Conservation (phyloP, 2,329 filamentous ascomycete species). For the Dendryphion nanum region DNA sequence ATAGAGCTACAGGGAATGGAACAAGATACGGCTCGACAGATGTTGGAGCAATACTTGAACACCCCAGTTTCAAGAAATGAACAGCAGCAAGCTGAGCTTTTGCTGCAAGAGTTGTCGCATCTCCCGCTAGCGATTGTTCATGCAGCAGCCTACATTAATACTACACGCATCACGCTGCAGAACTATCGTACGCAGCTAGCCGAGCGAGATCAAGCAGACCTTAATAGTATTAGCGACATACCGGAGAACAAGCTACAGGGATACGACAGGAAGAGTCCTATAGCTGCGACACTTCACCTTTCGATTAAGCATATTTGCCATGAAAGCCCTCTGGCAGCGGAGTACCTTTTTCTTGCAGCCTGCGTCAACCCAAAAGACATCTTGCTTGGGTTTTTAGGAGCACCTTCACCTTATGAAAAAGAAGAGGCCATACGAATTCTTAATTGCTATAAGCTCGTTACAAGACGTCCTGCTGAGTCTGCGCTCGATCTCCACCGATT, state of each 20-base stretch:
- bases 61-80: conserved; percentile 6
- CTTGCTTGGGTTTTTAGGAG: conserved; percentile 1
- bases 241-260: conserved; percentile 29
- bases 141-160: no score
- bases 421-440: conserved; percentile 6
- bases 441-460: conserved; percentile 3
- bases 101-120: conserved; percentile 16
- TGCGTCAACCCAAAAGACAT: conserved; percentile 24
- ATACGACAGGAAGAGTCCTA: conserved; percentile 33
- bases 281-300: conserved; percentile 41
- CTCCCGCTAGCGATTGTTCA: conserved; percentile 19
- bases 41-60: conserved; percentile 15
- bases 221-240: no score
- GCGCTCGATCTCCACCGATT: conserved; percentile 3
- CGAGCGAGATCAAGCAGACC: conserved; percentile 25
- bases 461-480: conserved; percentile 5
- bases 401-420: conserved; percentile 1
- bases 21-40: conserved; percentile 12
- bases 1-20: conserved; percentile 13
- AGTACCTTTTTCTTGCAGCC: conserved; percentile 39
- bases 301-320: conserved; percentile 35
- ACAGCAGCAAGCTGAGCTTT: conserved; percentile 9
- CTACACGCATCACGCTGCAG: conserved; percentile 11
- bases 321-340: conserved; percentile 27
- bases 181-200: conserved; percentile 13